phyloP scores from a whole-genome alignment of 345 rosid species.

The Barbarea vulgaris region DNA sequence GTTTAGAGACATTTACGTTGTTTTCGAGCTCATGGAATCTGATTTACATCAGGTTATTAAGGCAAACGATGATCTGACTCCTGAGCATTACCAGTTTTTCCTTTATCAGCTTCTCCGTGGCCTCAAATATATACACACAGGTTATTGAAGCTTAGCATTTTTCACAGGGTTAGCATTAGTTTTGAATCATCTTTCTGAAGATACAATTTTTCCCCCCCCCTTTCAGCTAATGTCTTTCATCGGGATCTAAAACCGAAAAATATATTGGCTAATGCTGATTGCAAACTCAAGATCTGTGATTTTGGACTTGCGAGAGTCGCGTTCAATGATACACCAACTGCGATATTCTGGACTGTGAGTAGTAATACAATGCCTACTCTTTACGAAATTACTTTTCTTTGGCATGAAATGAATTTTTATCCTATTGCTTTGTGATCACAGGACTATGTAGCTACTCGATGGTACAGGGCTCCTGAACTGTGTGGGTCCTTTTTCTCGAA shows the following conservation, averaged over 20 bases:
- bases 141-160: slow-evolving; percentile 41
- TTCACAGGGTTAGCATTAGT: not conserved
- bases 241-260: slow-evolving; percentile 93
- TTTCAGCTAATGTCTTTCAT: slow-evolving; percentile 88
- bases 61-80: slow-evolving; percentile 92
- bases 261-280: slow-evolving; percentile 93
- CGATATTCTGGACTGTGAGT: slow-evolving; percentile 92
- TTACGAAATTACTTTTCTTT: not conserved
- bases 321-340: slow-evolving; percentile 90
- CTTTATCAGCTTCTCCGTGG: slow-evolving; percentile 96
- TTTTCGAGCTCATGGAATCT: slow-evolving; percentile 91
- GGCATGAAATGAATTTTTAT: not conserved
- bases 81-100: slow-evolving; percentile 89
- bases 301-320: slow-evolving; percentile 99
- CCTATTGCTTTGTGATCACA: slow-evolving; percentile 33
- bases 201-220: not conserved
- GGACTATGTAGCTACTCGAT: slow-evolving; percentile 98
- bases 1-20: slow-evolving; percentile 85
- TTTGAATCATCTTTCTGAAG: not conserved
- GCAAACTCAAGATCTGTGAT: slow-evolving; percentile 96
- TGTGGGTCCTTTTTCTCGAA: slow-evolving; percentile 98
- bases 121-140: slow-evolving; percentile 94
- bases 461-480: slow-evolving; percentile 96
- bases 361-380: slow-evolving; percentile 6
- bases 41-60: slow-evolving; percentile 92